Percentiles rank a stretch among this genome's conserved stretches.
These are phyloP conservation scores for Kockiozyma suomiensis DNA, from an alignment of 805 yeast species.

Conservation along the genomic window DNA sequence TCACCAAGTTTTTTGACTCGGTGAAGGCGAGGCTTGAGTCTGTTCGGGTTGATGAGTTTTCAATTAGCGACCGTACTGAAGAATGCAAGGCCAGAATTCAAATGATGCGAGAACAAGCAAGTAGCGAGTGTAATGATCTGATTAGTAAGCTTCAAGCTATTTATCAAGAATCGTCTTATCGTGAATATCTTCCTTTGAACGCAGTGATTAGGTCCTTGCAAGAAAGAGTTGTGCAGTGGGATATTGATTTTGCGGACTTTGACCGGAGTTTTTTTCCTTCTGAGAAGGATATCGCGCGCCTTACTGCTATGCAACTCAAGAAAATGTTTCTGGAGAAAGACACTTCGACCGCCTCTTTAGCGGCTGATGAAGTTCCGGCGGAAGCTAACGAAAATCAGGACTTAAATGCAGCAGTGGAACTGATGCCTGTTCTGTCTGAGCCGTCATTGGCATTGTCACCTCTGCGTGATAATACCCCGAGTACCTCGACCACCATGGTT, in stretches of 20 bases:
- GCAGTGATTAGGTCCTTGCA: slow-evolving; percentile 70
- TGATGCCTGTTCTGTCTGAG: slow-evolving; percentile 27
- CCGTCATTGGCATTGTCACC: not conserved
- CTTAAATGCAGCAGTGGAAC: slow-evolving; percentile 21
- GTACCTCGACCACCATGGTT: not conserved
- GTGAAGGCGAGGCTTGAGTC: slow-evolving; percentile 68
- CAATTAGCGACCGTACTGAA: slow-evolving; percentile 63
- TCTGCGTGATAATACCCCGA: slow-evolving; percentile 3
- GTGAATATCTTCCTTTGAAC: slow-evolving; percentile 72
- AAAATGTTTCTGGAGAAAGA: slow-evolving; percentile 62
- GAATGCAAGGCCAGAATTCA: slow-evolving; percentile 65
- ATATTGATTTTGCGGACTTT: slow-evolving; percentile 75
- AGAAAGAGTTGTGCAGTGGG: slow-evolving; percentile 85
- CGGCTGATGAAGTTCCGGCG: slow-evolving; percentile 21
- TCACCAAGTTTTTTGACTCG: slow-evolving; percentile 69
- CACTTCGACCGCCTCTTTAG: slow-evolving; percentile 28
- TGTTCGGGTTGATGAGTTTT: slow-evolving; percentile 76
- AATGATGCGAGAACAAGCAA: slow-evolving; percentile 57
- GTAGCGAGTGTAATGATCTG: slow-evolving; percentile 54
- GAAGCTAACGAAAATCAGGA: slow-evolving; percentile 1
- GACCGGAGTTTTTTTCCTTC: slow-evolving; percentile 80
- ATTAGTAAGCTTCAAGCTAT: slow-evolving; percentile 52
- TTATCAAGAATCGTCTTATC: slow-evolving; percentile 58
- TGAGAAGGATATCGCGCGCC: slow-evolving; percentile 87
- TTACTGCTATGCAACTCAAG: slow-evolving; percentile 83